Evolutionary conservation across 202 grass and related monocot genomes (phyloP).

Genomic region (Elaeis oleifera): DNA sequence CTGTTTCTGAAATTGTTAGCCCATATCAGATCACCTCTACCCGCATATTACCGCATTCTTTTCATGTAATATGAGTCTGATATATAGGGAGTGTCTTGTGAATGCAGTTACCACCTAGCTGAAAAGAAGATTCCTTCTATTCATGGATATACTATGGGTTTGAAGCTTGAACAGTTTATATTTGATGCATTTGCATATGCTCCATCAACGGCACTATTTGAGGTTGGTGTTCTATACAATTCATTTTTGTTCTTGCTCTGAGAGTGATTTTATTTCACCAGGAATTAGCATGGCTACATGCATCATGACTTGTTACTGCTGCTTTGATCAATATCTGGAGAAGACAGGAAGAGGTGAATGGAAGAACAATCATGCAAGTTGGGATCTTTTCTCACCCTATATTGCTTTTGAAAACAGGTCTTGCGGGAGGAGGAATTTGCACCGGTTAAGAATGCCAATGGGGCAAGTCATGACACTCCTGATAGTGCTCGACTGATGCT

Average conservation of each 20-base stretch:
- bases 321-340: no score
- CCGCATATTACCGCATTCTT: constrained; percentile 1
- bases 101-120: constrained; percentile 75
- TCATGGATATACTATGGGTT: constrained; percentile 66
- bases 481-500: constrained; percentile 80
- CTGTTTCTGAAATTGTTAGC: no score
- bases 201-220: constrained; percentile 79
- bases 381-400: neutral
- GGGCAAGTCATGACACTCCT: constrained; percentile 78
- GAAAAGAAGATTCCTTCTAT: constrained; percentile 99
- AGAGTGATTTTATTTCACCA: no score
- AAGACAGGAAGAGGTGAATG: no score
- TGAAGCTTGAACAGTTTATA: constrained; percentile 95
- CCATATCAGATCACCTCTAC: no score
- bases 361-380: no score
- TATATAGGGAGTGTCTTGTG: no score
- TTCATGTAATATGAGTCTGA: neutral
- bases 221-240: constrained; percentile 34
- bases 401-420: constrained; percentile 40
- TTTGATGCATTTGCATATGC: constrained; percentile 91
- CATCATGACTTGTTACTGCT: no score
- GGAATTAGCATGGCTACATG: no score
- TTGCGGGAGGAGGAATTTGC: constrained; percentile 93
- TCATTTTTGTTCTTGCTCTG: no score
- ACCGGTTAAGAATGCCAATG: constrained; percentile 92